phyloP scores from a whole-genome alignment of 257 asterid genomes.

The Solanum chiquidenum region DNA sequence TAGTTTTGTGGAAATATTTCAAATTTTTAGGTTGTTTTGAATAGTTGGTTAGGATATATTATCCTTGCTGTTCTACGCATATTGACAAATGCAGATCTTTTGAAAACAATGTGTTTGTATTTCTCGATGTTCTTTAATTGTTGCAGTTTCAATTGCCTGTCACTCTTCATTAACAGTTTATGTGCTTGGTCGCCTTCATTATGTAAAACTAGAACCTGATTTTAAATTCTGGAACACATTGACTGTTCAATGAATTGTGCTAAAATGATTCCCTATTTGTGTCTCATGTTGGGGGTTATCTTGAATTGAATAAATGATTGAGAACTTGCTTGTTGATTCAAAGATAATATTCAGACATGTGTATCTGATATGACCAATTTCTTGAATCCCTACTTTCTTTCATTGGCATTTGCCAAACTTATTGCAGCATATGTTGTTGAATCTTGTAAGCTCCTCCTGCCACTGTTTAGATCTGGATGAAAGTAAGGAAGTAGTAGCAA shows the following conservation, averaged over 20 bases:
- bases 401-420: background rate
- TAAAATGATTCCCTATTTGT: background rate
- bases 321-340: background rate
- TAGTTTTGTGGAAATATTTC: background rate
- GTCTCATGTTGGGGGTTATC: background rate
- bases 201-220: background rate
- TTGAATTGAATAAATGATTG: background rate
- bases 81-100: background rate
- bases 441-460: background rate
- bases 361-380: background rate
- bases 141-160: background rate
- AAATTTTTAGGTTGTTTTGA: background rate
- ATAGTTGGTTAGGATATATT: background rate
- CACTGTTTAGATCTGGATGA: background rate
- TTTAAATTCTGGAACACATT: background rate
- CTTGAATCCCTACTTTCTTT: background rate
- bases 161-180: background rate
- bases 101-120: background rate
- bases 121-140: background rate
- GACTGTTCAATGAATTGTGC: background rate
- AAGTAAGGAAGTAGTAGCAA: background rate
- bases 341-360: background rate
- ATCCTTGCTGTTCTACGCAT: background rate
- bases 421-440: background rate
- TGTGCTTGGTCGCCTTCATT: background rate